Evolutionary conservation across 768 basidiomycete genomes (phyloP).

Genomic region (Suillus clintonianus): DNA sequence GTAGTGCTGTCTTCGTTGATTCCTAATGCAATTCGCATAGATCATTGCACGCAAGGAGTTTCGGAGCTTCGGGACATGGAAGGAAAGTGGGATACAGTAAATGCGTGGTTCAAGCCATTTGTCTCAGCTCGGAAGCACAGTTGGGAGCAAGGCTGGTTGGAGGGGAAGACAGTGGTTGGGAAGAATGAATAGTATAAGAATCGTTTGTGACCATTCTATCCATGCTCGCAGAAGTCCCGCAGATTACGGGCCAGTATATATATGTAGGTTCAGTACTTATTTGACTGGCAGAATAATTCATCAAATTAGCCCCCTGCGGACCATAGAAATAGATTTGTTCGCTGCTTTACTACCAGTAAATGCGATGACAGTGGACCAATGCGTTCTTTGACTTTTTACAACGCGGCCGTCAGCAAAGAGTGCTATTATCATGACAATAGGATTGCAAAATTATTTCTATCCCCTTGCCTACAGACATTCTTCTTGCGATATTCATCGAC

Average conservation of each 20-base stretch:
- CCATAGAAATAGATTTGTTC: neutral
- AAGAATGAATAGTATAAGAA: neutral
- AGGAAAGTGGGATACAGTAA: neutral
- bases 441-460: slow-evolving; percentile 81
- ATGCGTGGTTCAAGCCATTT: neutral
- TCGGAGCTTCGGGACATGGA: neutral
- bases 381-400: neutral
- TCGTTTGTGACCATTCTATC: neutral
- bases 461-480: slow-evolving; percentile 58
- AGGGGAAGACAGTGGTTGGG: neutral
- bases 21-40: neutral
- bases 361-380: neutral
- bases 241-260: neutral
- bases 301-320: neutral
- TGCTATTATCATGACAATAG: slow-evolving; percentile 26
- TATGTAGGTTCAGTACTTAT: too few relatives aligned
- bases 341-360: neutral
- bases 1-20: neutral
- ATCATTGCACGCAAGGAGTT: neutral
- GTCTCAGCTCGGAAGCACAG: neutral
- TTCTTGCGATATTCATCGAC: slow-evolving; percentile 51
- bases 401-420: neutral
- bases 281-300: neutral
- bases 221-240: too few relatives aligned
- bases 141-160: neutral